Conservation (phyloP, 2,329 filamentous ascomycete genomes). For the Sporothrix brasiliensis region DNA sequence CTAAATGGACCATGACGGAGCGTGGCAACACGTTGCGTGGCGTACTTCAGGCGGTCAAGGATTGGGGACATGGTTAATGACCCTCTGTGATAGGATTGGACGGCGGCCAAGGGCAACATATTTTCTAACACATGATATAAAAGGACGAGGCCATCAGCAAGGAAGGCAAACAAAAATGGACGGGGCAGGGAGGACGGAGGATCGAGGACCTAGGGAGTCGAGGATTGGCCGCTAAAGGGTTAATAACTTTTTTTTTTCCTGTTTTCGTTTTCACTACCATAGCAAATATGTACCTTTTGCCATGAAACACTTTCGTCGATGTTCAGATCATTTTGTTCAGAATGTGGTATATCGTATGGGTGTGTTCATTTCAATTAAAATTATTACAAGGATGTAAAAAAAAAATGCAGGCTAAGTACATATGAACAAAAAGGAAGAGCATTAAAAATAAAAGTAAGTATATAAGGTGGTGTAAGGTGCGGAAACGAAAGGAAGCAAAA, state of each 20-base stretch:
- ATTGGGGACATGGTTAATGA: background rate
- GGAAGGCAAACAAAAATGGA: background rate
- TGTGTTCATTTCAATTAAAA: slow-evolving; percentile 25
- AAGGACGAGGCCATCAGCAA: background rate
- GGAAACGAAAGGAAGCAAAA: slow-evolving; percentile 10
- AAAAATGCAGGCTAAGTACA: slow-evolving; percentile 20
- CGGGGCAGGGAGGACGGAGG: background rate
- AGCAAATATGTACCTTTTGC: background rate
- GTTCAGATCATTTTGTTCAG: background rate
- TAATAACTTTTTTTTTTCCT: background rate
- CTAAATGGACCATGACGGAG: background rate
- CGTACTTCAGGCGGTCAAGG: background rate
- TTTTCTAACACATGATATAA: background rate
- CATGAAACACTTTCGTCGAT: background rate
- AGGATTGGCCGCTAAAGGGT: no score
- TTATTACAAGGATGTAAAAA: slow-evolving; percentile 25
- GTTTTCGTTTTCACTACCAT: background rate
- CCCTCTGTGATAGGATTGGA: background rate
- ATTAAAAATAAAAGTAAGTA: slow-evolving; percentile 22
- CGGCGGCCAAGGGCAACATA: background rate
- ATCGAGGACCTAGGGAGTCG: no score
- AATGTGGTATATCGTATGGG: background rate
- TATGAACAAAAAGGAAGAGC: background rate
- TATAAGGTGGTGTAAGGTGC: background rate
- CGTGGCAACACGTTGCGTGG: background rate